A percentile compares a stretch with the other conserved stretches of the same genome.
These are phyloP conservation scores for Penicillium parvum DNA, from an alignment of 495 filamentous ascomycete genomes.

Conservation along the genomic window DNA sequence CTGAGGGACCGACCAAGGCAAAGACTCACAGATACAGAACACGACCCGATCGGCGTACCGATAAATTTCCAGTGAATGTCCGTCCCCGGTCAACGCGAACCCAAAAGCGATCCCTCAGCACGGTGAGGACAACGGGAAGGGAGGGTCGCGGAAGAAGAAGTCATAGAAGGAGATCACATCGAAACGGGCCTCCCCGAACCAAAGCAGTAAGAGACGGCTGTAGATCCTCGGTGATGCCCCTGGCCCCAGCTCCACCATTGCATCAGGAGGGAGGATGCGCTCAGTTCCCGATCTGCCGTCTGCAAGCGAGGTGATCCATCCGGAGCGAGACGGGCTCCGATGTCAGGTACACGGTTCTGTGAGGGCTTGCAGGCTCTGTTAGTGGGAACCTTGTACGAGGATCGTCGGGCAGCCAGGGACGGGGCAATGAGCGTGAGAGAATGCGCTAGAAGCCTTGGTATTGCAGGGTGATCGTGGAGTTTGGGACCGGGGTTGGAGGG, in stretches of 20 bases:
- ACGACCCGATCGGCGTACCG: conserved; percentile 2
- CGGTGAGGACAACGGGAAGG: no score
- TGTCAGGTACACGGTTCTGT: no score
- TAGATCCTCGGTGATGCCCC: background rate
- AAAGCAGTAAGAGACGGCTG: background rate
- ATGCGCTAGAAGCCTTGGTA: background rate
- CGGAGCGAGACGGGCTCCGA: background rate
- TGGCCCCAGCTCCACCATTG: background rate
- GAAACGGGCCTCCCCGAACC: no score
- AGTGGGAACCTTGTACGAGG: no score
- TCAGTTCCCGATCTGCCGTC: background rate
- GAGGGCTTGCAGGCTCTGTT: no score
- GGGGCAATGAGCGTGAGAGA: conserved; percentile 2
- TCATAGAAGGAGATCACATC: no score
- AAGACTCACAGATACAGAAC: background rate
- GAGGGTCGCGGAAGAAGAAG: no score
- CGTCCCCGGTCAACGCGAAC: conserved; percentile 20
- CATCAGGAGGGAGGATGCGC: no score
- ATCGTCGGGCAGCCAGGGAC: conserved; percentile 2
- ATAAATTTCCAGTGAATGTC: conserved; percentile 23
- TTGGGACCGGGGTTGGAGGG: conserved; percentile 9
- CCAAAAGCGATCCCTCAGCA: no score
- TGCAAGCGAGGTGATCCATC: background rate
- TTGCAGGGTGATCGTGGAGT: conserved; percentile 7
- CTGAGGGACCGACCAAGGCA: background rate